Evolutionary conservation across 208 protist species (phyloP), one percentile per base, ranked within the genome.

Genomic region (Vickermania spadyakhi): DNA sequence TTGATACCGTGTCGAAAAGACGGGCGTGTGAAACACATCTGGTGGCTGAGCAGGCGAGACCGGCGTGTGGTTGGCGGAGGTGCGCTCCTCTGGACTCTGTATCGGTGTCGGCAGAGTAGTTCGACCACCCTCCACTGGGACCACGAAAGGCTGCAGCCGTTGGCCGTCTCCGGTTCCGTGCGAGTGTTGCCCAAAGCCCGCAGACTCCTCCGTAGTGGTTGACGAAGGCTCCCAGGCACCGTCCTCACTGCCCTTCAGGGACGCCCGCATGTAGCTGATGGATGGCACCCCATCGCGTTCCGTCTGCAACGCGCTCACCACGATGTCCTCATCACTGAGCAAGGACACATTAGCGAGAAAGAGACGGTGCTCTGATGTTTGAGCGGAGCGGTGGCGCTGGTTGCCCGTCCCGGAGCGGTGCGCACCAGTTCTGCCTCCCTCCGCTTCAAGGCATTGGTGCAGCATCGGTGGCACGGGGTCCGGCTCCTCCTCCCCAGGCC

Each of bases 191-290:
- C 36, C 36, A 7, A n/a, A 18, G 11, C 11, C 36, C 36, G 36
- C 11, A 45, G 36, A 18, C 18, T 18, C 18, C 36, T 7, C 11
- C 18, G 36, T 18, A n/a, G 36, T 7, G 18, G 36, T 18, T 45
- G 36, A 18, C 11, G 36, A 18, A 45, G 36, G 36, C 7, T 45
- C 36, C 11, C n/a, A n/a, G n/a, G n/a, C n/a, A n/a, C n/a, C n/a
- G n/a, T n/a, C n/a, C 36, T 45, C 36, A 18, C 36, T 45, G 7
- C 28, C 58, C 11, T 31, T 72, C 64, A 11, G 66, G 30, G 18
- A 59, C 50, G 14, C 57, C 54, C 28, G 62, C 60, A 7, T n/a
- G 11, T 11, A 57, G 61, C 56, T 72, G 64, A 45, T 52, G 57
- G 18, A 60, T 29, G n/a, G 64, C 4, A 23, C 71, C 36, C 36